Evolutionary conservation across 2,329 filamentous ascomycete genomes (phyloP).

Genomic region (Microsporum audouinii): DNA sequence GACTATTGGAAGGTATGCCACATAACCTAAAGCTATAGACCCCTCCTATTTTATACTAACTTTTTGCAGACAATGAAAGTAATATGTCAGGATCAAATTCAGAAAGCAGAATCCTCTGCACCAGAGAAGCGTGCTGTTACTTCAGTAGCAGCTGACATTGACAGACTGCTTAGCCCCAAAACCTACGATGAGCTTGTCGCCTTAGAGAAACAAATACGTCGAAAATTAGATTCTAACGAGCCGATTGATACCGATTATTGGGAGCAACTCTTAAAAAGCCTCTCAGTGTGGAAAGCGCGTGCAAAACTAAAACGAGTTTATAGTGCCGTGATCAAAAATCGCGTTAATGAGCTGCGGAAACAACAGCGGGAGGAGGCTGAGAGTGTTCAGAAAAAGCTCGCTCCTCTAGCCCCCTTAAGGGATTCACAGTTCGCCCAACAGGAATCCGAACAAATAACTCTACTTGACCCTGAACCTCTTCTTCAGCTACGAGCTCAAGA

Average conservation of each 20-base stretch:
- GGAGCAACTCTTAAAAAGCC: constrained; percentile 77
- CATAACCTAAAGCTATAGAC: neutral
- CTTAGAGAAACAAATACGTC: constrained; percentile 74
- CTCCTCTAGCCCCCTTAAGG: constrained; percentile 34
- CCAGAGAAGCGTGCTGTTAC: constrained; percentile 63
- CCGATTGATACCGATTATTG: constrained; percentile 95
- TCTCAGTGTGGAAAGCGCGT: constrained; percentile 85
- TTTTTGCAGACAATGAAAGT: constrained; percentile 58
- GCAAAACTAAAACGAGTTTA: constrained; percentile 70
- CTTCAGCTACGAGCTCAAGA: constrained; percentile 54
- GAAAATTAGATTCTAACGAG: constrained; percentile 77
- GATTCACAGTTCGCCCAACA: neutral
- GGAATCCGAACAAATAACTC: constrained; percentile 13
- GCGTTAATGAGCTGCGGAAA: constrained; percentile 54
- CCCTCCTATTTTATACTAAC: constrained; percentile 2
- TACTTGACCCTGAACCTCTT: constrained; percentile 54
- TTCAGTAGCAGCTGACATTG: constrained; percentile 77
- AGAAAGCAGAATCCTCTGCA: constrained; percentile 50
- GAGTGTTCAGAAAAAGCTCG: constrained; percentile 42
- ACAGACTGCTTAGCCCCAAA: constrained; percentile 76
- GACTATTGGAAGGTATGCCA: constrained; percentile 68
- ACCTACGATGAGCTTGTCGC: constrained; percentile 73
- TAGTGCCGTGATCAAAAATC: constrained; percentile 59
- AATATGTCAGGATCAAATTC: constrained; percentile 65
- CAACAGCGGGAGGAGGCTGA: constrained; percentile 58